phyloP scores from a whole-genome alignment of 768 basidiomycete species.

The Kwoniella dejecticola region DNA sequence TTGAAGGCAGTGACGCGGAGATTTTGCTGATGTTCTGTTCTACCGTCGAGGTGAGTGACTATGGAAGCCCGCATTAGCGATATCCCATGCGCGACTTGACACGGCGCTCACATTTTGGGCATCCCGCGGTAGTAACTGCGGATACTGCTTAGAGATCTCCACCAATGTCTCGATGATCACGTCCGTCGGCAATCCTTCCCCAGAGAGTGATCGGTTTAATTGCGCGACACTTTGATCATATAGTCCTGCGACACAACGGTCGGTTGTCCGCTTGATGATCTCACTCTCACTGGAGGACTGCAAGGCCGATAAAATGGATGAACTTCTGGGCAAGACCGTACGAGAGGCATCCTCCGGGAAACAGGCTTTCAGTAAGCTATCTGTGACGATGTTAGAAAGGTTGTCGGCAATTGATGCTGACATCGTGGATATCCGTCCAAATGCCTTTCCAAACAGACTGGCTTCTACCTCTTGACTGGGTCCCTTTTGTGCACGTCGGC shows the following conservation, averaged over 20 bases:
- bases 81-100: not conserved
- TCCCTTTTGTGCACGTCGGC: slow-evolving; percentile 24
- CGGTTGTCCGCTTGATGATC: not conserved
- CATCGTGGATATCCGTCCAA: slow-evolving; percentile 28
- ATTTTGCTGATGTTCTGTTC: not conserved
- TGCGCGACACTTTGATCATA: not conserved
- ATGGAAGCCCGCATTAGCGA: not conserved
- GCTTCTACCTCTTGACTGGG: slow-evolving; percentile 37
- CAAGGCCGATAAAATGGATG: slow-evolving; percentile 16
- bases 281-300: not conserved
- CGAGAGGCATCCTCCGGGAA: slow-evolving; percentile 6
- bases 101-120: slow-evolving; percentile 2
- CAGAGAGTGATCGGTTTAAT: slow-evolving; percentile 2
- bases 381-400: slow-evolving; percentile 9
- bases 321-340: slow-evolving; percentile 7
- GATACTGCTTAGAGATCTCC: slow-evolving; percentile 2
- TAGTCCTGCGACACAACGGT: slow-evolving; percentile 1
- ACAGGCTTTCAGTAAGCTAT: slow-evolving; percentile 8
- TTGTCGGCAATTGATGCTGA: slow-evolving; percentile 2
- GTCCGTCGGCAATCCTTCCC: not conserved
- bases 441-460: slow-evolving; percentile 32
- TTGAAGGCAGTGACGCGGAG: slow-evolving; percentile 3
- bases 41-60: not conserved
- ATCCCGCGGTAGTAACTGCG: not conserved
- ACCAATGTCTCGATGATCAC: slow-evolving; percentile 22